Conservation (phyloP, 208 protist species). For the Leishmania aethiopica region DNA sequence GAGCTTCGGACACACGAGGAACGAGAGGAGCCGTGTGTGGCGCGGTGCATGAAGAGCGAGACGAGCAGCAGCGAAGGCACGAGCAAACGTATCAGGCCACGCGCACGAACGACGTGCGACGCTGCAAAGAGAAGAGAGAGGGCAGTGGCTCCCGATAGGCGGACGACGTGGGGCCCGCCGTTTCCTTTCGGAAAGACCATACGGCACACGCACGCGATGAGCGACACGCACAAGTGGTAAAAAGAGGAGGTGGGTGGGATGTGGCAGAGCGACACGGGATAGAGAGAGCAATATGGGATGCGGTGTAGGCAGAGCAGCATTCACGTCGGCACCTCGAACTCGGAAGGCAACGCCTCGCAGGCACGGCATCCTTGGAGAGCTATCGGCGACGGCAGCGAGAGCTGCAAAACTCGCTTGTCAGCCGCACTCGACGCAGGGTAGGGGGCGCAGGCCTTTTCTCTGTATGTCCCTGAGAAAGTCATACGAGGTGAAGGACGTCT, state of each 20-base stretch:
- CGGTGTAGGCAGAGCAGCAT: neutral
- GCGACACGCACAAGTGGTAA: neutral
- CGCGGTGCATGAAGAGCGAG: constrained; percentile 2
- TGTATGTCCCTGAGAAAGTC: neutral
- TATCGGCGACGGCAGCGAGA: neutral
- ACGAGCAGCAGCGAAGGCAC: constrained; percentile 1
- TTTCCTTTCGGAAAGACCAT: neutral
- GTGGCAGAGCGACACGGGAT: neutral
- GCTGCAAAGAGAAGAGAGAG: neutral
- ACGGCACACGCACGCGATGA: neutral
- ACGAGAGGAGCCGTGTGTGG: neutral
- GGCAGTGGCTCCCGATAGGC: neutral
- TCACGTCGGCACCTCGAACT: neutral
- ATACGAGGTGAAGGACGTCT: neutral
- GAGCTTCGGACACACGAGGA: neutral
- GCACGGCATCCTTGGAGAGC: neutral
- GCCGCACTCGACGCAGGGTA: neutral
- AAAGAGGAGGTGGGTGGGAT: too few relatives aligned
- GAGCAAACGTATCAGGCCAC: neutral
- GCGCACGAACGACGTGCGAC: neutral
- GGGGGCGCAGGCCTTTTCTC: neutral
- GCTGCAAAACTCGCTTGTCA: neutral
- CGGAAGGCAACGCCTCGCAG: neutral
- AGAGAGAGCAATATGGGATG: neutral
- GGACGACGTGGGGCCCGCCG: neutral